Evolutionary conservation across 176 grass and related monocot genomes (phyloP).

Genomic region (Oryza meyeriana): DNA sequence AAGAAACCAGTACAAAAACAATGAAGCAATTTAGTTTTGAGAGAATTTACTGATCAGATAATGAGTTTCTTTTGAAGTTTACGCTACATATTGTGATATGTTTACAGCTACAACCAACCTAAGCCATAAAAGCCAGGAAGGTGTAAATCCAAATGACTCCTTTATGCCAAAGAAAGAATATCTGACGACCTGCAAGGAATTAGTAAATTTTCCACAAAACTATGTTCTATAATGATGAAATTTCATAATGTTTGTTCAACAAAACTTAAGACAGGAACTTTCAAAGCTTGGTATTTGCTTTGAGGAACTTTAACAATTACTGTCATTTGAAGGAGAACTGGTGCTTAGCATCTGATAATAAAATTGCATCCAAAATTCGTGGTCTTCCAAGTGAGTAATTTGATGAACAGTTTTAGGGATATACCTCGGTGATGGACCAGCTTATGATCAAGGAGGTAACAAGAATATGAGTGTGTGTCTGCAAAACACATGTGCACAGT

Average conservation of each 20-base stretch:
- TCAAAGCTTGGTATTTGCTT: background rate
- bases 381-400: background rate
- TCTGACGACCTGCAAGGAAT: conserved; percentile 48
- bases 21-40: background rate
- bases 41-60: background rate
- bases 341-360: background rate
- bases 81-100: background rate
- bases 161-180: conserved; percentile 73
- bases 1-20: background rate
- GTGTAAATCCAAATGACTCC: conserved; percentile 55
- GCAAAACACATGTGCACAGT: background rate
- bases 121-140: conserved; percentile 66
- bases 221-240: background rate
- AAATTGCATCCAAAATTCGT: background rate
- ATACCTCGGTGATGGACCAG: conserved; percentile 73
- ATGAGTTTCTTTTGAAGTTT: background rate
- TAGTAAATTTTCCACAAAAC: background rate
- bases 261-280: background rate
- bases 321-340: background rate
- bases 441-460: conserved; percentile 59
- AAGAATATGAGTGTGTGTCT: conserved; percentile 54
- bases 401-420: background rate
- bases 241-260: background rate
- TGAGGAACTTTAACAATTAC: too few relatives aligned
- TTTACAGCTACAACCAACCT: conserved; percentile 27